Evolutionary conservation across 116 monocot species (phyloP).

Genomic region (Thalassia testudinum): DNA sequence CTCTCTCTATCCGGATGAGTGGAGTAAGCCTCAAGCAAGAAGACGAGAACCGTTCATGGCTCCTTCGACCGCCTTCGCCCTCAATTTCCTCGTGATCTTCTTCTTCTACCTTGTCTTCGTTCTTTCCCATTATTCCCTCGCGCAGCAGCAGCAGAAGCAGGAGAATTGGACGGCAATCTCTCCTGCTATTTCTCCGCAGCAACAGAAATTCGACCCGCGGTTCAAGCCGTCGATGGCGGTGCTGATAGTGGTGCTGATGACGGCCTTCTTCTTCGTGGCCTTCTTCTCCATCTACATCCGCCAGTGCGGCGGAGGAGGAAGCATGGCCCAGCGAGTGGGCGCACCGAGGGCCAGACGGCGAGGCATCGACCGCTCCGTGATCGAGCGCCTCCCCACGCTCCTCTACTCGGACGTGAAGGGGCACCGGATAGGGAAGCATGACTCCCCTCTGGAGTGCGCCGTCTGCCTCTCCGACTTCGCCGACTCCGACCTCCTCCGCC

Average conservation of each 20-base stretch:
- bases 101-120: too few species aligned
- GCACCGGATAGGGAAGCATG: conserved; percentile 5
- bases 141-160: too few species aligned
- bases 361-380: conserved; percentile 6
- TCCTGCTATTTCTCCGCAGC: too few species aligned
- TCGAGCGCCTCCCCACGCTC: conserved; percentile 8
- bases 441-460: conserved; percentile 15
- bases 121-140: too few species aligned
- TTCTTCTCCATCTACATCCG: conserved; percentile 25
- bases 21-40: too few species aligned
- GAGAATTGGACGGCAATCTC: too few species aligned
- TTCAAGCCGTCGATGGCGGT: conserved; percentile 19
- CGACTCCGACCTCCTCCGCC: conserved; percentile 9
- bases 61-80: too few species aligned
- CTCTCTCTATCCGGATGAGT: too few species aligned
- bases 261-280: conserved; percentile 18
- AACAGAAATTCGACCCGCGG: too few species aligned
- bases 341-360: background rate
- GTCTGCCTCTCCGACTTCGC: conserved; percentile 21
- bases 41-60: too few species aligned
- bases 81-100: too few species aligned
- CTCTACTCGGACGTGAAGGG: conserved; percentile 15
- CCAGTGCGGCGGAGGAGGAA: conserved; percentile 1
- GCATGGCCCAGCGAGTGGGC: background rate
- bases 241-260: conserved; percentile 23